phyloP scores from a whole-genome alignment of 768 basidiomycete species.

The Chiua virens region DNA sequence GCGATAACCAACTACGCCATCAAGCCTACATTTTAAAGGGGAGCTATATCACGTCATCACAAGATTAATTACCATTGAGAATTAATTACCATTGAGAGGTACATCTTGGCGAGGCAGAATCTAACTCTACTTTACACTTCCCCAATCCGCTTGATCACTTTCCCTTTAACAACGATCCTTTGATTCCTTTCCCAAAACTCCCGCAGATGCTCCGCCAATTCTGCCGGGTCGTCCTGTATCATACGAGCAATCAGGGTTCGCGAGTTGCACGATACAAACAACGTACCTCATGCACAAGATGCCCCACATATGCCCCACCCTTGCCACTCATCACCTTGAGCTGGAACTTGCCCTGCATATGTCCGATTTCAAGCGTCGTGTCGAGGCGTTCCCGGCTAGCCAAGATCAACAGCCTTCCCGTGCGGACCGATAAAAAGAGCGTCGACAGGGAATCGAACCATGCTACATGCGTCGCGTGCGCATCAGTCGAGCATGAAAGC shows the following conservation, averaged over 20 bases:
- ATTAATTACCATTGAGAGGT: too few species aligned
- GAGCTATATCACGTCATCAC: too few species aligned
- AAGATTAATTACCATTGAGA: too few species aligned
- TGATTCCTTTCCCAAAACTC: slow-evolving; percentile 95
- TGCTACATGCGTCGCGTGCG: slow-evolving; percentile 60
- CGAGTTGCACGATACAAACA: too few species aligned
- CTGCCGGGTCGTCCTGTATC: slow-evolving; percentile 80
- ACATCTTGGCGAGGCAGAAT: background rate
- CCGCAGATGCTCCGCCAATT: slow-evolving; percentile 75
- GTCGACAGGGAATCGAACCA: slow-evolving; percentile 88
- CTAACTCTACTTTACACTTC: slow-evolving; percentile 32
- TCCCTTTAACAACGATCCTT: slow-evolving; percentile 54
- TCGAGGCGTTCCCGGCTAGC: slow-evolving; percentile 94
- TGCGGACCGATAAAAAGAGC: slow-evolving; percentile 73
- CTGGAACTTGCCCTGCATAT: slow-evolving; percentile 97
- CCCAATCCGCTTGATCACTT: slow-evolving; percentile 53
- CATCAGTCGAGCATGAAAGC: slow-evolving; percentile 1
- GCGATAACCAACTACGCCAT: slow-evolving; percentile 85
- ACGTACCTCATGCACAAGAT: slow-evolving; percentile 88
- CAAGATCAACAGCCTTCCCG: slow-evolving; percentile 84
- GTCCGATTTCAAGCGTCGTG: slow-evolving; percentile 91
- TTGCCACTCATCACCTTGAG: slow-evolving; percentile 68
- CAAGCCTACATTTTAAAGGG: slow-evolving; percentile 12
- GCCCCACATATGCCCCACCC: slow-evolving; percentile 64
- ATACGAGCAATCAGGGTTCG: background rate